phyloP scores from a whole-genome alignment of 1,284 basidiomycete genomes.

The Caloboletus firmus region DNA sequence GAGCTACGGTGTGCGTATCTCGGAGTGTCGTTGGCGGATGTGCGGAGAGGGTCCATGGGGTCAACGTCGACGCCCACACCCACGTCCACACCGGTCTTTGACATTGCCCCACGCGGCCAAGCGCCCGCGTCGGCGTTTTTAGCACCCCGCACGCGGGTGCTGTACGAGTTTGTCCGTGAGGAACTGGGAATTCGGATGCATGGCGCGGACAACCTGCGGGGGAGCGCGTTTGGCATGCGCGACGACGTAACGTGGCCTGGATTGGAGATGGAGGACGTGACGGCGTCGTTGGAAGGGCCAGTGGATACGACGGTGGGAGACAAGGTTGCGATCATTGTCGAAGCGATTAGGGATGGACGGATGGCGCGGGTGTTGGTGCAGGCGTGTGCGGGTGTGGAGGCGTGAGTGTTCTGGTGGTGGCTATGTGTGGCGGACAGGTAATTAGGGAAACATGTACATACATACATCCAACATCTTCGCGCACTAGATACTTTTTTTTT shows the following conservation, averaged over 20 bases:
- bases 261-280: slow-evolving; percentile 7
- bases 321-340: slow-evolving; percentile 66
- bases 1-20: slow-evolving; percentile 32
- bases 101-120: slow-evolving; percentile 25
- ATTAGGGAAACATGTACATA: background rate
- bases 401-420: slow-evolving; percentile 4
- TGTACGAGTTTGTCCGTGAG: slow-evolving; percentile 73
- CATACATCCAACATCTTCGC: background rate
- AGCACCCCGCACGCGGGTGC: slow-evolving; percentile 53
- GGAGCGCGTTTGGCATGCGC: slow-evolving; percentile 32
- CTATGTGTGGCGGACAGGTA: background rate
- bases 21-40: slow-evolving; percentile 28
- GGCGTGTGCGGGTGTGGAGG: slow-evolving; percentile 42
- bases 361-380: slow-evolving; percentile 58
- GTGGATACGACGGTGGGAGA: slow-evolving; percentile 62
- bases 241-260: background rate
- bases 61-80: slow-evolving; percentile 1
- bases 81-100: slow-evolving; percentile 8
- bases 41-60: slow-evolving; percentile 18
- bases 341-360: slow-evolving; percentile 73
- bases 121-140: slow-evolving; percentile 64
- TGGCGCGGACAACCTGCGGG: slow-evolving; percentile 61
- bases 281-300: slow-evolving; percentile 12
- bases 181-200: slow-evolving; percentile 72
- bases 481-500: background rate